phyloP scores from a whole-genome alignment of 1,284 basidiomycete genomes.

The Apiotrichum brassicae region DNA sequence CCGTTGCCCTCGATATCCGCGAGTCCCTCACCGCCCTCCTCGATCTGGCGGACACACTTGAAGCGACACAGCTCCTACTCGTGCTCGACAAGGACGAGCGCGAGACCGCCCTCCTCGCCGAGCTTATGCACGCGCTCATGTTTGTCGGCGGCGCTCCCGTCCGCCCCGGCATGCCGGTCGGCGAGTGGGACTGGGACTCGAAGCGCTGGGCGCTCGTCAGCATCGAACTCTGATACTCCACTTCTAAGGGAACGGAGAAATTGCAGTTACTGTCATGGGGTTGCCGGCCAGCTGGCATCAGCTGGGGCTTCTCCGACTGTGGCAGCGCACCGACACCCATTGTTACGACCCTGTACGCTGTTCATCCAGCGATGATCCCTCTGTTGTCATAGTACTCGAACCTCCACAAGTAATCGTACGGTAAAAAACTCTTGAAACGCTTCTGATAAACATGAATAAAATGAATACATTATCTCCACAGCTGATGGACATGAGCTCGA shows the following conservation, averaged over 20 bases:
- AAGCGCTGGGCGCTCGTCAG: constrained; percentile 44
- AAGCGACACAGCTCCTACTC: constrained; percentile 37
- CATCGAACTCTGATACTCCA: constrained; percentile 39
- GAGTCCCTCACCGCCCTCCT: constrained; percentile 43
- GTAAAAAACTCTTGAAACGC: no score
- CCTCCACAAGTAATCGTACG: no score
- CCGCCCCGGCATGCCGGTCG: constrained; percentile 30
- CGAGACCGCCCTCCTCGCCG: constrained; percentile 34
- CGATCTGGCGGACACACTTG: constrained; percentile 42
- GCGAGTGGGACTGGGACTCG: constrained; percentile 43
- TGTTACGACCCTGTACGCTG: neutral
- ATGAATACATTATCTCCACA: no score
- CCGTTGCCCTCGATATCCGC: constrained; percentile 35
- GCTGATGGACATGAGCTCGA: no score
- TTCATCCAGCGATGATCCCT: neutral
- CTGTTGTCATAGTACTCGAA: constrained; percentile 3
- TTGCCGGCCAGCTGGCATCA: no score
- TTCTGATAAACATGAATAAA: no score
- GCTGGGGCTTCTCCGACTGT: no score
- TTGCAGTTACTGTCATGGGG: no score
- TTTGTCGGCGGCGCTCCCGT: constrained; percentile 44
- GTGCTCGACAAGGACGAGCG: constrained; percentile 39
- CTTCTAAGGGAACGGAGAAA: no score
- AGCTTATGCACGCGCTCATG: constrained; percentile 44
- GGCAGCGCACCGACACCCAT: no score